Evolutionary conservation across 371 early-diverging fungal species (phyloP), one percentile per base, ranked within the genome.

Genomic region (Rhizopus arrhizus): DNA sequence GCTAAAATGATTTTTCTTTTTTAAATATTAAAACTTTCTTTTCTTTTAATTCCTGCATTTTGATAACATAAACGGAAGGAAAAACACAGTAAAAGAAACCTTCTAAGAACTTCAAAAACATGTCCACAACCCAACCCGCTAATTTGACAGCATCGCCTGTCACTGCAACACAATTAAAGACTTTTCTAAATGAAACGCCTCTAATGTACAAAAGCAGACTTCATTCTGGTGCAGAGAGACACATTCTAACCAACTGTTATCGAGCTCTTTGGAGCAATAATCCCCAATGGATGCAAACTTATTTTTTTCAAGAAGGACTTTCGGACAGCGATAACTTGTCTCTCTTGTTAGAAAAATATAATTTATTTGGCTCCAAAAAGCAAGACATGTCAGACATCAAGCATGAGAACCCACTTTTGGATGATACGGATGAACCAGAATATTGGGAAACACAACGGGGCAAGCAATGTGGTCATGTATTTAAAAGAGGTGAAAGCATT

Each of bases 381-480:
- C 48, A 62, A 4, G 65, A 68, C 11, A 34, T 56, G 15, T 46
- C 50, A 16, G 45, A 56, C 29, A 42, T 56, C 9, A 10, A 33
- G 16, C 42, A 56, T 32, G 45, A 45, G 29, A 12, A 61, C 58
- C 34, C 28, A 54, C n/a, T 43, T 49, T 12, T 59, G 32, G 12
- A 65, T 45, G 42, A 68, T 54, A 53, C 59, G 13, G 71, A 77
- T 43, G 74, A 71, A 11, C 73, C 77, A 13, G 87, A 87, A 53
- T 86, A 88, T 58, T 83, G 79, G 64, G 86, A 87, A 68, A 78
- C 78, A n/a, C 80, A 86, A 43, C 70, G 89, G 56, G 91, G 91
- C 15, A 87, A 87, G 59, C 86, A 91, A 32, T 94, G 94, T 70
- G 94, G 94, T 16, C 91, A 92, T 61, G 86, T 95, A 9, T 93